phyloP scores from a whole-genome alignment of 2,329 filamentous ascomycete genomes.

The Ophiosphaerella korrae region DNA sequence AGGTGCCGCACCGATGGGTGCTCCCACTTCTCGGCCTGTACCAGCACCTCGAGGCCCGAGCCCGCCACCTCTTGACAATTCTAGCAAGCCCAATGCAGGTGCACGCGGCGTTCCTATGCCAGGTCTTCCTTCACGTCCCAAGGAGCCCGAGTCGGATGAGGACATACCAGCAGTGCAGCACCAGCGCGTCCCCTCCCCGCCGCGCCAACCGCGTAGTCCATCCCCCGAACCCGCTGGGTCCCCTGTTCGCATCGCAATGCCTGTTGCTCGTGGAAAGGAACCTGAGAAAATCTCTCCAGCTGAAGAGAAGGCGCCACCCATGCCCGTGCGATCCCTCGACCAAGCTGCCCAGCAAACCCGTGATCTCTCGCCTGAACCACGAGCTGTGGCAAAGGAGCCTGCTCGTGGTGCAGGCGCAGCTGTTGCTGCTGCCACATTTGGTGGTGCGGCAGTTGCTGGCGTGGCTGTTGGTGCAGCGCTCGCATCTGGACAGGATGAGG shows the following conservation, averaged over 20 bases:
- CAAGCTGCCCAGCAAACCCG: constrained; percentile 67
- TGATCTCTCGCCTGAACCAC: constrained; percentile 68
- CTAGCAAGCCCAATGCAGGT: constrained; percentile 69
- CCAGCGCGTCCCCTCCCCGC: constrained; percentile 52
- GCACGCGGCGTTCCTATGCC: constrained; percentile 75
- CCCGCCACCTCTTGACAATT: constrained; percentile 68
- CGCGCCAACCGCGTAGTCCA: constrained; percentile 48
- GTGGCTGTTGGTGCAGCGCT: constrained; percentile 48
- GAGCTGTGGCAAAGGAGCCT: constrained; percentile 60
- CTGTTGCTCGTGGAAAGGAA: constrained; percentile 69
- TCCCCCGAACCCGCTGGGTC: constrained; percentile 66
- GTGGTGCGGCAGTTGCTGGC: constrained; percentile 49
- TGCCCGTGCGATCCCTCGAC: constrained; percentile 69
- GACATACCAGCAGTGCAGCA: constrained; percentile 61
- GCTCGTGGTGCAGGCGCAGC: constrained; percentile 60
- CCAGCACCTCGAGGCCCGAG: constrained; percentile 52
- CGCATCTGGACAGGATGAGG: constrained; percentile 46
- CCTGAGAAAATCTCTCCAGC: constrained; percentile 58
- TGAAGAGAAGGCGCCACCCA: constrained; percentile 56
- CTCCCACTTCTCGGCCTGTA: constrained; percentile 50
- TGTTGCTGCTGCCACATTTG: constrained; percentile 53
- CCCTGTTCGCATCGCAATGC: constrained; percentile 84
- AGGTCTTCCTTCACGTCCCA: constrained; percentile 68
- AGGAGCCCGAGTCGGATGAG: constrained; percentile 49
- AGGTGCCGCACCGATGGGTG: constrained; percentile 65